Percentiles rank a stretch among this genome's conserved stretches.
Evolutionary conservation across 768 basidiomycete species (phyloP).

Genomic region (Thelephora ganbajun): DNA sequence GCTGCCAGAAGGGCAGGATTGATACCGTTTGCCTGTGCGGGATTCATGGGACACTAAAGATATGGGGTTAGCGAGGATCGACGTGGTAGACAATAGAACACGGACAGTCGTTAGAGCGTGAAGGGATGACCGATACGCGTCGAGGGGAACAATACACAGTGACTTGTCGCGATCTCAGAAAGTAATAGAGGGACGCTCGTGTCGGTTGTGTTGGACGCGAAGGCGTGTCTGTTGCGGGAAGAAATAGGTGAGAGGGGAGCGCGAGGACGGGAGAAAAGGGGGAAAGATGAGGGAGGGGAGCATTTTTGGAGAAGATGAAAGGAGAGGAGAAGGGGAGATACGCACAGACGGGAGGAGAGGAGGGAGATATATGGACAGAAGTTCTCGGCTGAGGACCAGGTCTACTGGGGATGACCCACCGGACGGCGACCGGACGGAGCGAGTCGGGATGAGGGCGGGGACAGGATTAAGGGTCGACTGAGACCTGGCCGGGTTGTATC

Average conservation of each 20-base stretch:
- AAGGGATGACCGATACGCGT: neutral
- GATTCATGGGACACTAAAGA: neutral
- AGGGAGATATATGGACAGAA: neutral
- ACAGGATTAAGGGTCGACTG: no score
- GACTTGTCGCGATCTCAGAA: neutral
- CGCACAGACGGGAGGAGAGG: neutral
- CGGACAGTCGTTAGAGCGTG: neutral
- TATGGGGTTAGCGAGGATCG: neutral
- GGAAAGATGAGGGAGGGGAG: neutral
- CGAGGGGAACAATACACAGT: neutral
- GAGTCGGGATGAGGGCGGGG: no score
- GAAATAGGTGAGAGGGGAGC: conserved; percentile 1
- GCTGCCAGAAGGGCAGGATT: conserved; percentile 10
- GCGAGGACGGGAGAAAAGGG: neutral
- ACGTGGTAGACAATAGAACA: neutral
- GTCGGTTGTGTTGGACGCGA: neutral
- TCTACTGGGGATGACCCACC: no score
- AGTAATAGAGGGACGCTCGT: neutral
- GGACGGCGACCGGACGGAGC: no score
- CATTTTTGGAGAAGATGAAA: neutral
- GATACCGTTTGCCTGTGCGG: conserved; percentile 6
- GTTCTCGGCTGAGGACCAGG: neutral
- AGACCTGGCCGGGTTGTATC: no score
- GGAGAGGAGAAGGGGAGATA: neutral
- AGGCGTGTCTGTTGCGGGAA: neutral